Evolutionary conservation across 2,329 filamentous ascomycete species (phyloP).

Genomic region (Acrocalymma vagum): DNA sequence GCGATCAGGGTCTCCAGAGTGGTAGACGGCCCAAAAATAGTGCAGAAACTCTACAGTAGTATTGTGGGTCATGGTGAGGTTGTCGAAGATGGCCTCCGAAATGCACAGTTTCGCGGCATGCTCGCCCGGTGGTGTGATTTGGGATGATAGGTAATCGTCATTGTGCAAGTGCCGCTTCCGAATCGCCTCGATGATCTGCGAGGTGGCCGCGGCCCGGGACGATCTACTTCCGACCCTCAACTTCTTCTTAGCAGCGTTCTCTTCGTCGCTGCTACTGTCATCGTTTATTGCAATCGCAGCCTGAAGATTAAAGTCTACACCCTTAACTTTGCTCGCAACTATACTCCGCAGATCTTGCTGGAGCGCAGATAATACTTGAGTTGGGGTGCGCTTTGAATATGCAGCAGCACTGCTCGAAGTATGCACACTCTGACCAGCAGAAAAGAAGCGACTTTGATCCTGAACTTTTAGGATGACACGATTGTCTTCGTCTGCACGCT

Average conservation of each 20-base stretch:
- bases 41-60: constrained; percentile 96
- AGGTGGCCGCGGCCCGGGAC: constrained; percentile 70
- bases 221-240: constrained; percentile 74
- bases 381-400: constrained; percentile 75
- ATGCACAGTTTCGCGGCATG: constrained; percentile 44
- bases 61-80: constrained; percentile 80
- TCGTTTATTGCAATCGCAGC: constrained; percentile 73
- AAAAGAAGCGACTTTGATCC: constrained; percentile 86
- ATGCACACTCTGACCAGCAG: constrained; percentile 55
- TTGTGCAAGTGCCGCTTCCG: constrained; percentile 68
- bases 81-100: constrained; percentile 63
- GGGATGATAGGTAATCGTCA: constrained; percentile 44
- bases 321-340: constrained; percentile 37
- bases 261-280: constrained; percentile 66
- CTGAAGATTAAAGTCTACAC: constrained; percentile 63
- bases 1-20: constrained; percentile 85
- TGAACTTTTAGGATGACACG: constrained; percentile 87
- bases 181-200: constrained; percentile 72
- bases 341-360: constrained; percentile 67
- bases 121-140: constrained; percentile 31
- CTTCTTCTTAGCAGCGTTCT: constrained; percentile 64
- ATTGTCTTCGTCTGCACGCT: constrained; percentile 75
- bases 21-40: constrained; percentile 93
- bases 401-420: constrained; percentile 59
- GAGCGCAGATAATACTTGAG: constrained; percentile 71